A percentile compares a stretch with the other conserved stretches of the same genome.
Evolutionary conservation across 805 yeast species (phyloP).

Genomic region (Saccharomycopsis lassenensis): DNA sequence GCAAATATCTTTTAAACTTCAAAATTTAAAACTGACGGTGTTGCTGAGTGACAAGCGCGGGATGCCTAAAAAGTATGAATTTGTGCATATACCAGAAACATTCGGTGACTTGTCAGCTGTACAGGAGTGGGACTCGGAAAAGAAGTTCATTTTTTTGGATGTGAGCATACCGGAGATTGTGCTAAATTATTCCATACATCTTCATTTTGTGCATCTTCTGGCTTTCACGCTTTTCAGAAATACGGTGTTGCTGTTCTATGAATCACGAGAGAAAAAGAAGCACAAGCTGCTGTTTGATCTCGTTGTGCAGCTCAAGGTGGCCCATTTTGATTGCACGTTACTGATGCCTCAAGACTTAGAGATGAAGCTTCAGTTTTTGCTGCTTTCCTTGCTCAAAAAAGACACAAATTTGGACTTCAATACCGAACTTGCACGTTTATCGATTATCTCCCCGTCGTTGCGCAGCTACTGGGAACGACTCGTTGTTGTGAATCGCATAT

Average conservation of each 20-base stretch:
- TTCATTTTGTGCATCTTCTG: constrained; percentile 36
- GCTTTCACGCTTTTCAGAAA: constrained; percentile 34
- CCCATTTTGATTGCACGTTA: constrained; percentile 22
- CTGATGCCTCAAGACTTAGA: constrained; percentile 39
- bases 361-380: constrained; percentile 33
- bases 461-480: constrained; percentile 40
- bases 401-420: constrained; percentile 20
- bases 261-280: constrained; percentile 19
- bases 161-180: constrained; percentile 23
- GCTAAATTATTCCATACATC: constrained; percentile 29
- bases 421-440: constrained; percentile 30
- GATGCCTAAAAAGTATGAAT: not conserved
- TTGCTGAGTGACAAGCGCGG: constrained; percentile 20
- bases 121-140: too few species aligned
- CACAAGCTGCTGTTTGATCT: constrained; percentile 20
- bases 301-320: constrained; percentile 21
- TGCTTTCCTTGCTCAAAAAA: constrained; percentile 19
- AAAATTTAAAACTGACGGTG: constrained; percentile 18
- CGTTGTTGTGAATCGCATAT: constrained; percentile 24
- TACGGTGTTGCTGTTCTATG: constrained; percentile 24
- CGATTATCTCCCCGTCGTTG: constrained; percentile 42
- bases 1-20: not conserved
- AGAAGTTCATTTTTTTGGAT: constrained; percentile 16
- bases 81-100: not conserved
- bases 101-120: too few species aligned